Conservation (phyloP, 2,329 filamentous ascomycete species). For the Fusarium devonianum region DNA sequence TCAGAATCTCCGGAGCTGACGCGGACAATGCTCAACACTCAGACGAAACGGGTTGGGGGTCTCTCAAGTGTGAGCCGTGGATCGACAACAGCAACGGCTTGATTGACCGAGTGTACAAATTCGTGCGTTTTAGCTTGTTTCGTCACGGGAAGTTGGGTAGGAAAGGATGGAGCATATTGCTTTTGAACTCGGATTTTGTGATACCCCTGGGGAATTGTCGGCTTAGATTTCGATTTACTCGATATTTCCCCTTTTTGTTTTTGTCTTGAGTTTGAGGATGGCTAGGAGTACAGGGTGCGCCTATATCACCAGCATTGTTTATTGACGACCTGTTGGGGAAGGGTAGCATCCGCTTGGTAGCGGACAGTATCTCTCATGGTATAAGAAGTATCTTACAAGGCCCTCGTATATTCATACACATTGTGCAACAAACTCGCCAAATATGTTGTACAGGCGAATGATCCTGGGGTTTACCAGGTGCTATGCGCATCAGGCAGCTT, state of each 20-base stretch:
- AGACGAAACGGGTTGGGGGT: conserved; percentile 45
- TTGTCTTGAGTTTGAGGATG: conserved; percentile 31
- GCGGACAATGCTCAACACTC: conserved; percentile 47
- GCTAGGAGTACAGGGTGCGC: conserved; percentile 26
- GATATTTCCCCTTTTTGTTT: conserved; percentile 33
- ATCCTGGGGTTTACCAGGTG: conserved; percentile 25
- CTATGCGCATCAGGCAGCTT: conserved; percentile 29
- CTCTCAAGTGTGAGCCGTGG: conserved; percentile 44
- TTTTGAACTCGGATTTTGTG: conserved; percentile 47
- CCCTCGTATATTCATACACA: conserved; percentile 32
- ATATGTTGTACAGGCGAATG: conserved; percentile 35
- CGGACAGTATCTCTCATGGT: conserved; percentile 21
- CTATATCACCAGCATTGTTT: conserved; percentile 16
- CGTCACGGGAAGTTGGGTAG: conserved; percentile 27
- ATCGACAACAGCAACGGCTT: conserved; percentile 48
- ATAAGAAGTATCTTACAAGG: conserved; percentile 36
- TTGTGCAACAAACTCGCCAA: conserved; percentile 30
- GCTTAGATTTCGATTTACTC: conserved; percentile 34
- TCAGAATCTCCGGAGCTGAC: conserved; percentile 56
- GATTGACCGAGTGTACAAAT: conserved; percentile 20
- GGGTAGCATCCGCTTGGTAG: conserved; percentile 25
- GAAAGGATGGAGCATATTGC: conserved; percentile 37
- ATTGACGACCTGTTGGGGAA: conserved; percentile 23
- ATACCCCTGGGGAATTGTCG: conserved; percentile 48
- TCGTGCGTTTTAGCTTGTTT: conserved; percentile 22